Evolutionary conservation across 768 basidiomycete species (phyloP).

Genomic region (Lactarius trivialis): DNA sequence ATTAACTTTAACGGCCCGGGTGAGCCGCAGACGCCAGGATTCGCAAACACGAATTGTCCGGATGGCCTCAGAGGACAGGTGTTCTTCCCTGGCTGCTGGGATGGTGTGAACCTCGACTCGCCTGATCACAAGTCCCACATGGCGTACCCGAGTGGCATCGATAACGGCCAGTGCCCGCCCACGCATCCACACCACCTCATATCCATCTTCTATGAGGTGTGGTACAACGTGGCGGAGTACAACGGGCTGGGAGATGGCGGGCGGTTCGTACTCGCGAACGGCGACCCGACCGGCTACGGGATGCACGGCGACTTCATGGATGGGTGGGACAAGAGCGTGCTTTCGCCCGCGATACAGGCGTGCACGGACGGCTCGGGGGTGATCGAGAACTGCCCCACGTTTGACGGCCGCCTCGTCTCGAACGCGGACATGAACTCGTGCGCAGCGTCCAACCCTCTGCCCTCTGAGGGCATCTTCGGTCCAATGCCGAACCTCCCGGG

Average conservation of each 20-base stretch:
- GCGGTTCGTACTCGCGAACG: conserved; percentile 35
- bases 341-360: conserved; percentile 33
- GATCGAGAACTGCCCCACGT: not conserved
- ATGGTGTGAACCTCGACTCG: conserved; percentile 34
- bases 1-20: not conserved
- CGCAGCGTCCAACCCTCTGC: not conserved
- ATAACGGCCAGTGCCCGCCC: not conserved
- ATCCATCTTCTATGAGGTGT: conserved; percentile 37
- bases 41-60: conserved; percentile 25
- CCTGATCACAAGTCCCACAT: conserved; percentile 35
- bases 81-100: conserved; percentile 34
- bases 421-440: not conserved
- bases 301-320: conserved; percentile 35
- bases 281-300: conserved; percentile 40
- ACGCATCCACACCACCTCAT: conserved; percentile 33
- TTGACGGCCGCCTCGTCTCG: not conserved
- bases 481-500: not conserved
- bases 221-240: conserved; percentile 28
- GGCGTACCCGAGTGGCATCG: conserved; percentile 26
- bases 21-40: conserved; percentile 6
- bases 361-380: conserved; percentile 21
- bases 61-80: conserved; percentile 28
- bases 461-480: not conserved
- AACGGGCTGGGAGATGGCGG: conserved; percentile 27
- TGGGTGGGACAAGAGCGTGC: conserved; percentile 38